Conservation (phyloP, 176 grass and related monocot genomes). For the Tuctoria greenei region DNA sequence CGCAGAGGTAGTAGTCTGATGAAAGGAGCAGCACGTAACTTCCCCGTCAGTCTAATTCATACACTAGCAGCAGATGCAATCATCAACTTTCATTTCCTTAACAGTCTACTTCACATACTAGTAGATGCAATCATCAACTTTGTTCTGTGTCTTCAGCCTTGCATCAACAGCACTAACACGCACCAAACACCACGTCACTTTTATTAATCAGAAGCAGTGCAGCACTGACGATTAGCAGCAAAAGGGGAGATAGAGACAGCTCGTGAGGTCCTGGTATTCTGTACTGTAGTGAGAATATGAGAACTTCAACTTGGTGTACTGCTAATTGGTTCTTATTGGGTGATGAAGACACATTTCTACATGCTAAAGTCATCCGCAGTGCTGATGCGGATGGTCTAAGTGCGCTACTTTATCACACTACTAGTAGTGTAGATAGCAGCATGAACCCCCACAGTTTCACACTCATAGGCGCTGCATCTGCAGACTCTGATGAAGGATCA, state of each 20-base stretch:
- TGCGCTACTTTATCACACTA: not conserved
- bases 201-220: too few relatives aligned
- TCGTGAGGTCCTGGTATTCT: not conserved
- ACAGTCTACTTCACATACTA: not conserved
- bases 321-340: not conserved
- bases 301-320: not conserved
- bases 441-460: not conserved
- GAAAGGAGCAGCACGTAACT: not conserved
- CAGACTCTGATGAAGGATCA: not conserved
- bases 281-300: not conserved
- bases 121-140: slow-evolving; percentile 5
- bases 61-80: not conserved
- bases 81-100: not conserved
- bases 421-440: not conserved
- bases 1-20: not conserved
- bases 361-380: too few relatives aligned
- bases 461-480: not conserved
- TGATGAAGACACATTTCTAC: not conserved
- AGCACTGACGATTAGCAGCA: not conserved
- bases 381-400: too few relatives aligned
- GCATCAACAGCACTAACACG: not conserved
- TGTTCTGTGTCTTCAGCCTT: not conserved
- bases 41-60: slow-evolving; percentile 12
- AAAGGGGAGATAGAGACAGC: not conserved
- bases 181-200: not conserved